Percentiles rank a stretch among this genome's conserved stretches.
Evolutionary conservation across 1,284 basidiomycete species (phyloP).

Genomic region (Moesziomyces aphidis): DNA sequence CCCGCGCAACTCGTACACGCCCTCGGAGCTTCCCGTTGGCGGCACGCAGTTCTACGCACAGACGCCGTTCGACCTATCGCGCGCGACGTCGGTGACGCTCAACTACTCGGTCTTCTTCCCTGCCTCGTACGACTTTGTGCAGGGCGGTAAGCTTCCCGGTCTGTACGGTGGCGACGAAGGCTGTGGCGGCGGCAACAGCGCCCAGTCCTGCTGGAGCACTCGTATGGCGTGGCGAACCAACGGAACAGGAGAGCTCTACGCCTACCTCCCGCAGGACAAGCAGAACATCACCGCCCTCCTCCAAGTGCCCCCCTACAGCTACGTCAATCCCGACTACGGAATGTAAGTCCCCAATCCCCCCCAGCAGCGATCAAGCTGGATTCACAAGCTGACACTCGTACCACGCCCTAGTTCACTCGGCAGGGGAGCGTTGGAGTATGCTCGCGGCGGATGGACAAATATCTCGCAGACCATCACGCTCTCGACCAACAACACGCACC

Average conservation of each 20-base stretch:
- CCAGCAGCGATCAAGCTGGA: neutral
- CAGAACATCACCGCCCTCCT: slow-evolving; percentile 29
- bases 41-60: slow-evolving; percentile 33
- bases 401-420: slow-evolving; percentile 26
- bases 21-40: slow-evolving; percentile 58
- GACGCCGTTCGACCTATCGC: slow-evolving; percentile 14
- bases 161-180: slow-evolving; percentile 68
- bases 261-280: slow-evolving; percentile 65
- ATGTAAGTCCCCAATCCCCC: slow-evolving; percentile 18
- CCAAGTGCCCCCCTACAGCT: slow-evolving; percentile 26
- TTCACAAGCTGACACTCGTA: neutral
- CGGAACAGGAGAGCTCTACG: slow-evolving; percentile 72
- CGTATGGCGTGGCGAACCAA: slow-evolving; percentile 69
- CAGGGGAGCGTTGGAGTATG: slow-evolving; percentile 33
- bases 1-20: slow-evolving; percentile 69
- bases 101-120: slow-evolving; percentile 69
- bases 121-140: slow-evolving; percentile 67
- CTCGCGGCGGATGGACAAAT: slow-evolving; percentile 29
- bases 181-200: slow-evolving; percentile 69
- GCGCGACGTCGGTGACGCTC: slow-evolving; percentile 15
- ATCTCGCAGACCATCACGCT: slow-evolving; percentile 43
- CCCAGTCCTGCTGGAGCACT: slow-evolving; percentile 68
- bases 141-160: slow-evolving; percentile 70
- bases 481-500: neutral
- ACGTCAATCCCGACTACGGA: slow-evolving; percentile 46